Evolutionary conservation across 106 monocot species (phyloP), one percentile per base, ranked within the genome.

Genomic region (Amphibolis antarctica): DNA sequence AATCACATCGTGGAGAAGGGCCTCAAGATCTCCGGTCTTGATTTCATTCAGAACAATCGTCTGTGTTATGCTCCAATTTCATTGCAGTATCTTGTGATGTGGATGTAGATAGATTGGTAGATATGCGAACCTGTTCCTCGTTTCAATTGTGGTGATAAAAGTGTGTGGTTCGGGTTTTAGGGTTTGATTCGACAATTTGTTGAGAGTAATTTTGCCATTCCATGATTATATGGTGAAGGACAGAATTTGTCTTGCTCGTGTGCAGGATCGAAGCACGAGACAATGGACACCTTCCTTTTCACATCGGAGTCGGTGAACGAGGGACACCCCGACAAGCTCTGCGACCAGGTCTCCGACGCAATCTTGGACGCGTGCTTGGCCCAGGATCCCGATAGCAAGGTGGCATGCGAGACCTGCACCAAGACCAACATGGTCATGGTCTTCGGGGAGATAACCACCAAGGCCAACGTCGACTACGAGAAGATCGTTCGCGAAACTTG

Each of bases 341-440:
- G 66, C 48, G 66, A 66, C 42, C 66, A 66, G 66, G 50, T 66
- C 29, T 66, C 66, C 53, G 66, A 66, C 23, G 66, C 66, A 7
- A 53, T 66, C 24, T 53, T 66, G 7, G 66, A 66, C 26, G 66
- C 66, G 9, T 66, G 66, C 66, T 31, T 66, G 51, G 19, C 66
- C 3, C 53, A 52, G 30, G 66, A 66, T 31, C 66, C 66, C 10
- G 66, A 66, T 36, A 53, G 53, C 53, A 54, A 53, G 53, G 66
- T 66, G 6, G 66, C 66, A 14, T 66, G 66, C 30, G 66, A 66
- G 12, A 54, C 66, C 21, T 66, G 66, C 53, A 53, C 66, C 29
- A 66, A 66, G 66, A 54, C 66, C 66, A 54, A 66, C 51, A 52
- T 66, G 66, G 66, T 66, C 20, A 66, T 66, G 66, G 66, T 66